phyloP scores from a whole-genome alignment of 2,329 filamentous ascomycete species.

The Cytospora piceae region DNA sequence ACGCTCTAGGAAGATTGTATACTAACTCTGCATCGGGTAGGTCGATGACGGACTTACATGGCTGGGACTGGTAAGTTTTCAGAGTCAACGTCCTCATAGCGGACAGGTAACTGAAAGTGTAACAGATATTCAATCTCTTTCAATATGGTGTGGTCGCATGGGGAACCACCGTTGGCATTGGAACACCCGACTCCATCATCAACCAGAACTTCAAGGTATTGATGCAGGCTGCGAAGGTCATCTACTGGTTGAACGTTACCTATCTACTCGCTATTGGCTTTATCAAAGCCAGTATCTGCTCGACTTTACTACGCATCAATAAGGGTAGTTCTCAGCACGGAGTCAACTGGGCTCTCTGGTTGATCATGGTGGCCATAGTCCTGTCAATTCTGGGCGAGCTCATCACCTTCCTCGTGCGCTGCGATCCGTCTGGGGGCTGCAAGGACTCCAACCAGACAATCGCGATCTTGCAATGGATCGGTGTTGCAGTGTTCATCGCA shows the following conservation, averaged over 20 bases:
- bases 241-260: not conserved
- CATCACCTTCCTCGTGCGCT: not conserved
- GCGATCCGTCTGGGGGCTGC: not conserved
- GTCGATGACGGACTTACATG: constrained; percentile 11
- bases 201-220: not conserved
- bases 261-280: constrained; percentile 1
- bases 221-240: not conserved
- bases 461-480: not conserved
- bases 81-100: not conserved
- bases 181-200: constrained; percentile 6
- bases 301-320: constrained; percentile 5
- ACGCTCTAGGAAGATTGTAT: not conserved
- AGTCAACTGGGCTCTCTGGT: constrained; percentile 1
- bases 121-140: not conserved
- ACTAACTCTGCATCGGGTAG: not conserved
- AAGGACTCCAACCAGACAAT: not conserved
- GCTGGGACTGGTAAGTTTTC: constrained; percentile 6
- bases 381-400: not conserved
- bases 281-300: constrained; percentile 6
- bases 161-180: constrained; percentile 14
- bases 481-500: not conserved
- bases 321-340: not conserved
- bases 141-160: not conserved
- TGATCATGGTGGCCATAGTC: not conserved
- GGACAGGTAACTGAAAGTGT: not conserved